Conservation (phyloP, 2,329 filamentous ascomycete genomes). For the Colletotrichum incanum region DNA sequence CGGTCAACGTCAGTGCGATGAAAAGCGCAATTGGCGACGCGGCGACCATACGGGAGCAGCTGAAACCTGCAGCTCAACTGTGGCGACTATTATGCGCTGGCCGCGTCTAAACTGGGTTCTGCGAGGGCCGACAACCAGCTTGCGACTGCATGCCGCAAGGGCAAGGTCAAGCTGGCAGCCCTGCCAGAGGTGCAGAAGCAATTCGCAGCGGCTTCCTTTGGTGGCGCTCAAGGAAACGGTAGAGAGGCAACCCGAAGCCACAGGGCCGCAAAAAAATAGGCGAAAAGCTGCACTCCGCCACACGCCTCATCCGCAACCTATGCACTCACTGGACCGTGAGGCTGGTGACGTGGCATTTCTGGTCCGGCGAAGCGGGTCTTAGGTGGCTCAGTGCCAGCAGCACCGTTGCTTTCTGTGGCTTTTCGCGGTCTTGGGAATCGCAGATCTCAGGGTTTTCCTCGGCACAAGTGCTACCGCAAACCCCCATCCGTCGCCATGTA, state of each 20-base stretch:
- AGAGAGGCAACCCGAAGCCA: slow-evolving; percentile 39
- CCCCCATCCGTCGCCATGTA: slow-evolving; percentile 6
- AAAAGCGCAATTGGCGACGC: slow-evolving; percentile 17
- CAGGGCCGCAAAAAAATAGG: slow-evolving; percentile 17
- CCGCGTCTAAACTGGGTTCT: slow-evolving; percentile 39
- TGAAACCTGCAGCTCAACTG: slow-evolving; percentile 42
- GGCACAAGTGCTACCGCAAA: slow-evolving; percentile 2
- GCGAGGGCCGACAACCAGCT: slow-evolving; percentile 16
- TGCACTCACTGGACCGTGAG: slow-evolving; percentile 33
- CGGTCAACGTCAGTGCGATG: slow-evolving; percentile 12
- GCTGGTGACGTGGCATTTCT: slow-evolving; percentile 45
- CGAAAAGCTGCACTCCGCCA: slow-evolving; percentile 43
- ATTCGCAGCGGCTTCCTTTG: slow-evolving; percentile 21
- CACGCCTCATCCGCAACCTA: slow-evolving; percentile 40
- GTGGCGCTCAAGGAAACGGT: slow-evolving; percentile 37
- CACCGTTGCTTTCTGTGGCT: slow-evolving; percentile 35
- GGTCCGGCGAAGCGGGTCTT: slow-evolving; percentile 29
- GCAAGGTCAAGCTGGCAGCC: slow-evolving; percentile 6
- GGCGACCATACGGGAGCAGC: slow-evolving; percentile 29
- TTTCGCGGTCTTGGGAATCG: slow-evolving; percentile 27
- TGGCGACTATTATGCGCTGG: slow-evolving; percentile 44
- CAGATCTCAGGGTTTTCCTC: slow-evolving; percentile 36
- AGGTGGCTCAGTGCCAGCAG: slow-evolving; percentile 38
- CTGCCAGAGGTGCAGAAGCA: slow-evolving; percentile 36
- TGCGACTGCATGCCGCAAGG: slow-evolving; percentile 11